Base-by-base conservation (phyloP, 2,329 filamentous ascomycete species). In the Colletotrichum somersetense region DNA sequence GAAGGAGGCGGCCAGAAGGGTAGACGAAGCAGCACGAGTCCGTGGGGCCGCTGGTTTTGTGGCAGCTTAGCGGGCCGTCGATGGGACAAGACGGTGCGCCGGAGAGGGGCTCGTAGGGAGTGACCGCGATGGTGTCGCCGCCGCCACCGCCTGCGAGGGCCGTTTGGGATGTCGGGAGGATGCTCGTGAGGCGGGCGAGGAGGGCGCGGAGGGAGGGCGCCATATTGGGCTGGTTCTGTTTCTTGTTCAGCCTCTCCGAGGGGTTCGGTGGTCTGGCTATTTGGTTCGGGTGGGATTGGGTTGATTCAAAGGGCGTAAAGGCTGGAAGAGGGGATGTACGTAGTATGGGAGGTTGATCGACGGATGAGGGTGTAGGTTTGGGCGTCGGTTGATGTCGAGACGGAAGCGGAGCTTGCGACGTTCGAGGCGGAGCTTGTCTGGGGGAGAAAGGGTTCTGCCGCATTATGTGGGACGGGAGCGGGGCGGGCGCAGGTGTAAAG, bases 11-110 rank as follows among this genome's bases (percentile, higher is more conserved):
- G 7, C 83, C 83, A 23, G 83, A 81, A 0, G 83, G 83, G 67
- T 82, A 75, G 35, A 85, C 77, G 66, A 84, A 83, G 74, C 83
- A 85, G 76, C 83, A 85, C 16, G 81, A 80, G 66, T 83, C 80
- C 46, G 77, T 78, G 48, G 77, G 75, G 11, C 78, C 78, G 5
- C 80, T 80, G 67, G 74, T 79, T 74, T 83, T 83, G 68, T 81
- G 77, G 75, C 83, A 85, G 77, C 82, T 85, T 58, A 80, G 71
- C 0, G 83, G 83, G 6, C 81, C 81, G 67, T 84, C 79, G 68
- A 84, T 74, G 4, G 83, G 83, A 63, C 83, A 85, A 2, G 81
- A 78, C 5, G 81, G 80, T 5, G 81, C 78, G 57, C 78, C 80
- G 66, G 75, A 79, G 50, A 83, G 76, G 16, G 82, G 80, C 16